Evolutionary conservation across 805 yeast species (phyloP).

Genomic region (Candida adriatica): DNA sequence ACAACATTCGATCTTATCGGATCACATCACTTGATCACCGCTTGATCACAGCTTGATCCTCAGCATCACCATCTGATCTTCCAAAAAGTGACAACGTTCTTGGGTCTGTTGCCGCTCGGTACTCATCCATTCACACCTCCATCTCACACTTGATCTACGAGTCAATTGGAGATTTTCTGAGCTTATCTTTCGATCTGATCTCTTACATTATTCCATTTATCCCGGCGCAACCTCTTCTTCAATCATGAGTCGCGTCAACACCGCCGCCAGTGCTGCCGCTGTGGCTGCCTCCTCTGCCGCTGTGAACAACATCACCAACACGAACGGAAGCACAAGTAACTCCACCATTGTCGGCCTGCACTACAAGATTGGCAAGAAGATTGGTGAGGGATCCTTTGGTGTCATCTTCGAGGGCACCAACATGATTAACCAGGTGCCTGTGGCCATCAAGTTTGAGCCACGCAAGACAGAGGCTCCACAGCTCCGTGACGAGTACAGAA

Average conservation of each 20-base stretch:
- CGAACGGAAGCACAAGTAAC: slow-evolving; percentile 10
- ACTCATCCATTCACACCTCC: no score
- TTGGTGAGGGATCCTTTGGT: slow-evolving; percentile 86
- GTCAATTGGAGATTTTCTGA: no score
- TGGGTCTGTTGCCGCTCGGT: no score
- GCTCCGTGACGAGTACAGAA: slow-evolving; percentile 71
- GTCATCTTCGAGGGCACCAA: slow-evolving; percentile 79
- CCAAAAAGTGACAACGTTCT: no score
- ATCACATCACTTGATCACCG: no score
- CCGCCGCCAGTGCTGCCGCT: slow-evolving; percentile 22
- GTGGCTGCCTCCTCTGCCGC: slow-evolving; percentile 25
- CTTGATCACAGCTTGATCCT: no score
- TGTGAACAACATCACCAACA: slow-evolving; percentile 22
- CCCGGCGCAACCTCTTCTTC: no score
- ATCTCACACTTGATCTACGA: no score
- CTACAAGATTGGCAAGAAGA: slow-evolving; percentile 74
- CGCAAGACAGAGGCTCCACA: slow-evolving; percentile 81
- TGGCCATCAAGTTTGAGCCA: slow-evolving; percentile 78
- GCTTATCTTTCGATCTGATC: no score
- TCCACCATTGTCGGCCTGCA: slow-evolving; percentile 44
- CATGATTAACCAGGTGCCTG: slow-evolving; percentile 51
- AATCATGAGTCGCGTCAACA: slow-evolving; percentile 16
- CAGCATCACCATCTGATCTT: no score
- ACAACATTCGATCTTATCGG: no score
- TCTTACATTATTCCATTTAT: no score